Conservation (phyloP, 1,139 yeast species). For the Chernovozyma sophiae-reginae region DNA sequence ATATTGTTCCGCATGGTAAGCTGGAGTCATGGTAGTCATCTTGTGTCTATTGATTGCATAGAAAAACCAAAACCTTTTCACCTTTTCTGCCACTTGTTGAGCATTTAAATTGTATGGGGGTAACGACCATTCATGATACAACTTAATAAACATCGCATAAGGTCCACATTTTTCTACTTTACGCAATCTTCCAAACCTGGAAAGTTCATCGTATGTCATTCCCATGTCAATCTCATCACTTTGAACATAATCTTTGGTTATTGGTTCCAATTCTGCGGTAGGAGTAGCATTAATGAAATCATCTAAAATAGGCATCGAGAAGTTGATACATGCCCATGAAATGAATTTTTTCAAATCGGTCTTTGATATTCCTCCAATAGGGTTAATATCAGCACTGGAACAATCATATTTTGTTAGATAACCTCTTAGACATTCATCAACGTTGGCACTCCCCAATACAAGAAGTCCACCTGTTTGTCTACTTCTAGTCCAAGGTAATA, state of each 20-base stretch:
- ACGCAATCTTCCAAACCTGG: conserved; percentile 86
- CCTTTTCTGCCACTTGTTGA: conserved; percentile 84
- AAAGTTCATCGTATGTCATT: conserved; percentile 89
- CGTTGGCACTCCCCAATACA: conserved; percentile 94
- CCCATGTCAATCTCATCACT: conserved; percentile 99
- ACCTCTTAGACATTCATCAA: conserved; percentile 95
- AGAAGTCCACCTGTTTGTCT: conserved; percentile 70
- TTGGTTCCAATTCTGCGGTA: conserved; percentile 97
- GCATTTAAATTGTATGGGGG: conserved; percentile 62
- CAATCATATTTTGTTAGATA: conserved; percentile 95
- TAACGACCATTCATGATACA: conserved; percentile 91
- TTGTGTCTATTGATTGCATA: conserved; percentile 95
- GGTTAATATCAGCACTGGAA: conserved; percentile 94
- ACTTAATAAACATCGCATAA: conserved; percentile 83
- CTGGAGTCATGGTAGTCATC: conserved; percentile 93
- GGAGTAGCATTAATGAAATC: conserved; percentile 89
- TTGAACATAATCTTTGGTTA: conserved; percentile 85
- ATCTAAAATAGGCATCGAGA: conserved; percentile 69
- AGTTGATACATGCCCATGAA: conserved; percentile 65
- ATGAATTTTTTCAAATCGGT: conserved; percentile 86
- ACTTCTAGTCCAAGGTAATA: conserved; percentile 88
- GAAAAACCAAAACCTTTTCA: conserved; percentile 84
- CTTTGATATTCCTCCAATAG: conserved; percentile 95
- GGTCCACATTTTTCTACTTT: conserved; percentile 96
- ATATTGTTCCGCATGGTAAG: conserved; percentile 96